Percentiles rank a stretch among this genome's conserved stretches.
phyloP scores from a whole-genome alignment of 2,329 filamentous ascomycete species.

The Epichloe glyceriae region DNA sequence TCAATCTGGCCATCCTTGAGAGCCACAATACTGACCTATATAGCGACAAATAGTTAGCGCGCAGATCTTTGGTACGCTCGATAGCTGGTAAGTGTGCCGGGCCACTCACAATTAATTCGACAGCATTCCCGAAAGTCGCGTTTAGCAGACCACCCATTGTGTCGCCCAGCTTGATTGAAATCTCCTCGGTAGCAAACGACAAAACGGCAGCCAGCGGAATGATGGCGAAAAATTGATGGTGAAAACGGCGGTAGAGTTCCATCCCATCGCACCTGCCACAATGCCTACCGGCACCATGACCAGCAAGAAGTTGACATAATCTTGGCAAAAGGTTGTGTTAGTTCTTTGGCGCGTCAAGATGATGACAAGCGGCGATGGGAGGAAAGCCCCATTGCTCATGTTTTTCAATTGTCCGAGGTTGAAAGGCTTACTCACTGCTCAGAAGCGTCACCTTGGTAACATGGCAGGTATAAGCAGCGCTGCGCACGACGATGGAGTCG shows the following conservation, averaged over 20 bases:
- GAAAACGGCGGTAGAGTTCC: conserved; percentile 57
- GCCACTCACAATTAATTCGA: conserved; percentile 57
- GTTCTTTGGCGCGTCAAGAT: not conserved
- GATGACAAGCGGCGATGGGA: not conserved
- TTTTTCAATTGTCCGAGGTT: not conserved
- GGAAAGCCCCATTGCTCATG: not conserved
- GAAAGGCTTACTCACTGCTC: conserved; percentile 35
- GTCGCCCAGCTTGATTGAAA: conserved; percentile 58
- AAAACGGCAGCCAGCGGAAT: conserved; percentile 62
- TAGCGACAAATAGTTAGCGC: conserved; percentile 1
- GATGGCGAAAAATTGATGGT: conserved; percentile 71
- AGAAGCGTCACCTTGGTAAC: conserved; percentile 43
- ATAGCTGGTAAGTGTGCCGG: not conserved
- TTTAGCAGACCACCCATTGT: conserved; percentile 63
- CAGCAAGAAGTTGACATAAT: conserved; percentile 56
- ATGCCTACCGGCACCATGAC: conserved; percentile 65
- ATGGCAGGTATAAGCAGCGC: conserved; percentile 38
- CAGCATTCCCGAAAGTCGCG: conserved; percentile 68
- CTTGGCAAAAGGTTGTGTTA: conserved; percentile 17
- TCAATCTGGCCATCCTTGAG: conserved; percentile 75
- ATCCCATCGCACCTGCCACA: conserved; percentile 45
- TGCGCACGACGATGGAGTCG: conserved; percentile 30
- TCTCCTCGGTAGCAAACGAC: conserved; percentile 67
- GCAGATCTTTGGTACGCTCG: no score
- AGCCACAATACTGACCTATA: conserved; percentile 80